Base-by-base conservation (phyloP, 768 basidiomycete species). In the Lactarius pseudohatsudake region DNA sequence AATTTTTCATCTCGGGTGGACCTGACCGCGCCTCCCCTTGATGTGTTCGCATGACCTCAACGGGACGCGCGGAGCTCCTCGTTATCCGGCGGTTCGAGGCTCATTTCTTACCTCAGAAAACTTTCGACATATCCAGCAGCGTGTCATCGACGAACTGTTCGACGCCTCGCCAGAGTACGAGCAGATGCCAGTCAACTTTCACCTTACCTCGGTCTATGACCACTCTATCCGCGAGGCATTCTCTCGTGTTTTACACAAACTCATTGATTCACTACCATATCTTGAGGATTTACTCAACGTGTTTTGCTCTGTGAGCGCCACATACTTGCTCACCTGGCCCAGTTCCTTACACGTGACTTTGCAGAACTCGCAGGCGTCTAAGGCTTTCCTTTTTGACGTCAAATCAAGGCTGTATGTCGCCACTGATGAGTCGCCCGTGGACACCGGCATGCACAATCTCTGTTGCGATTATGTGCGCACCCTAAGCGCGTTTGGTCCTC, bases 181-280 rank as follows among this genome's bases (percentile, higher is more conserved):
- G 70, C 86, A 90, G 68, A 82, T 92, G 66, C 86, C 85, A 16
- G 82, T 95, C 69, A 92, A 91, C 72, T 96, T 95, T 73, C 86
- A 95, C 76, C 82, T 98, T 63, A 98, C 96, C 2, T 94, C 92
- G 0, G 91, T 97, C 28, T 94, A 95, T 73, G 94, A 98, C 74
- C 91, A 95, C 70, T 88, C 93, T 2, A 81, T 96, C 32, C 91
- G 92, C 74, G 94, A 96, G 72, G 94, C 95, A 0, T 94, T 97
- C 77, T 96, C 94, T 6, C 86, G 86, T 54, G 91, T 96, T 50
- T 77, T 97, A 26, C 94, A 96, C 74, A 92, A 91, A 71, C 81
- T 95, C 40, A 87, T 95, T 64, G 90, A 90, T 67, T 89, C 91
- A 13, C 78, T 96, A 40, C 91, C 91, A 1, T 91, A 88, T 73